Percentiles rank a stretch among this genome's conserved stretches.
These are phyloP conservation scores for Spergularia azorica DNA, from an alignment of 179 eudicot species.

Conservation along the genomic window DNA sequence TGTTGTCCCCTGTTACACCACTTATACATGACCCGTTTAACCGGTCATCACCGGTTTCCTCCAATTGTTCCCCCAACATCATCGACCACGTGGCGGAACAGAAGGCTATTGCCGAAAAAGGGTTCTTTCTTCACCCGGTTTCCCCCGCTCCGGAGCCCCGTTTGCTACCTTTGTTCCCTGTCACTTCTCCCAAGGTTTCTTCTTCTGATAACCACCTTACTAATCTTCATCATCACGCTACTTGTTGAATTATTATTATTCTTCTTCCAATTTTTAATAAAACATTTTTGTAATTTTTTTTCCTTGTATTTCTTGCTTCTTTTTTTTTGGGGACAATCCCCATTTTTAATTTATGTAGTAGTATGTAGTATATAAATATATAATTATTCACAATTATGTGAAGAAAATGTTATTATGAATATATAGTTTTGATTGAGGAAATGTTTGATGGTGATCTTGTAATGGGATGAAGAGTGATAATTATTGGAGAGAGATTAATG, in stretches of 20 bases:
- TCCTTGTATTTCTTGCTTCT: no score
- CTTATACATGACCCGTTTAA: slow-evolving; percentile 76
- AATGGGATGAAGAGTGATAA: not conserved
- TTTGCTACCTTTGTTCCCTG: slow-evolving; percentile 74
- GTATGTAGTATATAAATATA: not conserved
- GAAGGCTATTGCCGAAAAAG: slow-evolving; percentile 71
- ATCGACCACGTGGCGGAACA: slow-evolving; percentile 45
- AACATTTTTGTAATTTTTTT: not conserved
- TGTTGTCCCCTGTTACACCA: slow-evolving; percentile 80
- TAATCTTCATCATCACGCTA: not conserved
- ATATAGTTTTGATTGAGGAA: slow-evolving; percentile 1
- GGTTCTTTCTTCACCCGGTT: slow-evolving; percentile 63
- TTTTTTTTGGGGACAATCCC: not conserved
- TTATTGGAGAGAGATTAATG: no score
- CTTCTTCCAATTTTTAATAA: not conserved
- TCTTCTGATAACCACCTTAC: slow-evolving; percentile 27
- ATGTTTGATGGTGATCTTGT: not conserved
- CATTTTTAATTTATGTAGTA: not conserved
- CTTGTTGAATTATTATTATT: not conserved
- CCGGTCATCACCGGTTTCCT: slow-evolving; percentile 40
- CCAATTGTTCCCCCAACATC: not conserved
- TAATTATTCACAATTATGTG: not conserved
- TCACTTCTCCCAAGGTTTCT: slow-evolving; percentile 57
- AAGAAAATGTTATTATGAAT: not conserved
- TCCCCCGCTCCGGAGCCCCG: slow-evolving; percentile 69